Conservation (phyloP, 140 eudicot genomes). For the Senecio squalidus region DNA sequence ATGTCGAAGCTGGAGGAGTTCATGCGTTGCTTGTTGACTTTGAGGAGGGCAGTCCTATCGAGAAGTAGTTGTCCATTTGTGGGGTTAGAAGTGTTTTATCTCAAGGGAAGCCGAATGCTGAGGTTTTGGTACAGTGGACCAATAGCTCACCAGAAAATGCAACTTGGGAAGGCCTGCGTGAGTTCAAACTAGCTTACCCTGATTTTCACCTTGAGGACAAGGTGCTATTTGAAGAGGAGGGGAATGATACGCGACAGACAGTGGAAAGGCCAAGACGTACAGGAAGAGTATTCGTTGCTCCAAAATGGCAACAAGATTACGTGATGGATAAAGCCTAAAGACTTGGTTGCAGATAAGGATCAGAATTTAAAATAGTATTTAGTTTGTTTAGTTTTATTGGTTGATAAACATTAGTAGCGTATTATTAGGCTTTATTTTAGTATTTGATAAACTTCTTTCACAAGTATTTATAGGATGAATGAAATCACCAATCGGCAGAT, state of each 20-base stretch:
- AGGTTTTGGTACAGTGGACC: not conserved
- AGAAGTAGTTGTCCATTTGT: not conserved
- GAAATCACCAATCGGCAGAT: too few species aligned
- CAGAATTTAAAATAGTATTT: too few species aligned
- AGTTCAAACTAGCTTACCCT: not conserved
- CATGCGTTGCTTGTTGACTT: conserved; percentile 1
- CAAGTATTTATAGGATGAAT: too few species aligned
- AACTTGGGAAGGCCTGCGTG: not conserved
- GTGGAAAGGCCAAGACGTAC: not conserved
- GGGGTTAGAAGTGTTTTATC: not conserved
- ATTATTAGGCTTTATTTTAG: too few species aligned
- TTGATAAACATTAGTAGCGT: too few species aligned
- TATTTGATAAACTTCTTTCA: too few species aligned
- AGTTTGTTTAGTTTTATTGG: too few species aligned
- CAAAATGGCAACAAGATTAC: not conserved
- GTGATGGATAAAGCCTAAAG: not conserved
- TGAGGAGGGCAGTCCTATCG: conserved; percentile 4
- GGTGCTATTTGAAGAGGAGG: not conserved
- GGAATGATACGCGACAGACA: not conserved
- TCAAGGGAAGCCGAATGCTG: not conserved
- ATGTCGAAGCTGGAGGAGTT: not conserved
- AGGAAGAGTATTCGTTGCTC: not conserved
- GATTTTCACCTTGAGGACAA: not conserved
- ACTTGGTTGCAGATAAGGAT: too few species aligned
- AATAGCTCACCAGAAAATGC: not conserved